Conservation (phyloP, 257 asterid genomes). For the Solanum lycopersicoides region DNA sequence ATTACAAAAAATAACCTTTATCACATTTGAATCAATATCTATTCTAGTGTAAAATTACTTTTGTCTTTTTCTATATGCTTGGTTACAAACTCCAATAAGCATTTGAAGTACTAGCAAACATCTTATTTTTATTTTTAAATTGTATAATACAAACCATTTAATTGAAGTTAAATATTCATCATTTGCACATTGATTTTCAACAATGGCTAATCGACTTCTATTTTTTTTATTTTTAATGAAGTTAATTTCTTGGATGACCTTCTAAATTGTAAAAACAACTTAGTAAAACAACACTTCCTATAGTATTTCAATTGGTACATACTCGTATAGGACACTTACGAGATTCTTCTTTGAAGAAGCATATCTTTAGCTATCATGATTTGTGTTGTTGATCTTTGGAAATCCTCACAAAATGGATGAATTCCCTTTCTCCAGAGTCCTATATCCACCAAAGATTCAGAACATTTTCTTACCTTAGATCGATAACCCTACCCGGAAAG, state of each 20-base stretch:
- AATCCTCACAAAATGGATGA: background rate
- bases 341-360: too few relatives aligned
- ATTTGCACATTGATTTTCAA: too few relatives aligned
- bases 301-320: background rate
- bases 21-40: background rate
- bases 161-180: background rate
- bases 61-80: background rate
- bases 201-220: background rate
- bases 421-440: background rate
- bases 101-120: background rate
- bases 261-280: too few relatives aligned
- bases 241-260: background rate
- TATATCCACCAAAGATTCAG: background rate
- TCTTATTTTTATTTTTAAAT: too few relatives aligned
- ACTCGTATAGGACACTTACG: background rate
- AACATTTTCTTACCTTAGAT: background rate
- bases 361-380: too few relatives aligned
- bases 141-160: background rate
- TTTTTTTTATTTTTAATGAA: too few relatives aligned
- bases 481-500: background rate
- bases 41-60: too few relatives aligned
- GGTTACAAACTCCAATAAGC: background rate
- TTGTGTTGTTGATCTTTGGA: background rate
- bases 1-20: too few relatives aligned
- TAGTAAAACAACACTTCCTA: background rate